Evolutionary conservation across 768 basidiomycete species (phyloP), one percentile per base, ranked within the genome.

Genomic region (Rhodocollybia butyracea): DNA sequence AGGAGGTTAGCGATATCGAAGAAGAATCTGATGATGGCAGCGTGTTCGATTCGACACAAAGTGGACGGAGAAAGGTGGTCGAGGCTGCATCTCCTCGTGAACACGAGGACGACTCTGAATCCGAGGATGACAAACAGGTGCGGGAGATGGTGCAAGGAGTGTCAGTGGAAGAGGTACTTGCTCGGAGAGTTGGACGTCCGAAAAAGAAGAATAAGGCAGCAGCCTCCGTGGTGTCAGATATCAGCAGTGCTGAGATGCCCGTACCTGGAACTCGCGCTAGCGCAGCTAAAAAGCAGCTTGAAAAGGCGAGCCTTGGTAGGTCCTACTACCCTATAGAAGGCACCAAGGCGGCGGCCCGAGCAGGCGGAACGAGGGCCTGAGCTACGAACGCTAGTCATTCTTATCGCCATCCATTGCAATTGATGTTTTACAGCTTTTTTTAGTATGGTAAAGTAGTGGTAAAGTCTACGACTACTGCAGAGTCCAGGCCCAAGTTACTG

Each of bases 261-360:
- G 38, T 36, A 12, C 60, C 56, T 22, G 56, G 40, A 12, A 66
- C 77, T 2, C 66, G 67, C 21, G 76, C 77, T 7, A 70, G 70
- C 59, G 66, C 63, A 11, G 63, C 66, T 19, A 75, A 74, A 61
- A 69, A 69, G 56, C 59, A 51, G 27, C 60, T 67, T 55, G 62
- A 68, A 42, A 56, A 66, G 52, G 70, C 70, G 59, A 76, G 70
- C 42, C 38, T 36, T 24, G 55, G 51, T 13, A 66, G 66, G 8
- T 72, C 72, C 0, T 77, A 74, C 63, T 64, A 59, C 17, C 74
- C 76, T 17, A 73, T 69, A 3, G 48, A 41, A 17, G 74, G 72
- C 3, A 75, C 75, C 3, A 63, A 69, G 42, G 74, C 74, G 19
- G 70, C 71, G n/a, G n/a, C n/a, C n/a, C 6, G 24, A 57, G 48